Base-by-base conservation (phyloP, 768 basidiomycete genomes). In the Russula compacta region DNA sequence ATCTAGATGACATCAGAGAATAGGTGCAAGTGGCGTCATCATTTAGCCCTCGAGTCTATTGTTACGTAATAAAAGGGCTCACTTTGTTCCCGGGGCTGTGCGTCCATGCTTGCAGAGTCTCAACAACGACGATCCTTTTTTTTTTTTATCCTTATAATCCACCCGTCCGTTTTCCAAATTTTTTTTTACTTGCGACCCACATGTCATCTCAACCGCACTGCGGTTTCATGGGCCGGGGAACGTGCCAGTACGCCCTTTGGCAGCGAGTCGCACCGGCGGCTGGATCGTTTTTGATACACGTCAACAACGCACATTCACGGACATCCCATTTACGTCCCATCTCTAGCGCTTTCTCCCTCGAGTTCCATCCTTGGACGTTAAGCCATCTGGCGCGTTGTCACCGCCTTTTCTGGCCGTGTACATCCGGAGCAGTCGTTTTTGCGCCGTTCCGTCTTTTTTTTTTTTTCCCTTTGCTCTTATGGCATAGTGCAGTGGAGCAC, bases 271-370 rank as follows among this genome's bases (percentile, higher is more conserved):
- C 32, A 9, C 33, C n/a, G 17, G 17, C n/a, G n/a, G 50, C 50
- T 19, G 15, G 10, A n/a, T 10, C 8, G 8, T 17, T 7, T 15
- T 17, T 36, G 10, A 35, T 35, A 51, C 12, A 52, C 50, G 50
- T 52, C 50, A 52, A 52, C 35, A 6, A 33, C 17, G 9, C 52
- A 17, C 39, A 29, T 17, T 6, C 1, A 10, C 24, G n/a, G 6
- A 54, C 53, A 54, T 54, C 40, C 19, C 15, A 11, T 49, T 56
- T 60, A 60, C 59, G 59, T 56, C 47, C 19, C 4, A 44, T 49
- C 39, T 29, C 46, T 14, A 40, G 44, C 24, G 29, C 38, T 15
- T 43, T 48, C 24, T 40, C 21, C 4, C 4, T 17, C 24, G 44
- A 32, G 36, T 46, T 48, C 46, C n/a, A 55, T 29, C n/a, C n/a